Percentiles rank a stretch among this genome's conserved stretches.
These are phyloP conservation scores for Gonium pectorale DNA, from an alignment of 139 green algal genomes.

Conservation along the genomic window DNA sequence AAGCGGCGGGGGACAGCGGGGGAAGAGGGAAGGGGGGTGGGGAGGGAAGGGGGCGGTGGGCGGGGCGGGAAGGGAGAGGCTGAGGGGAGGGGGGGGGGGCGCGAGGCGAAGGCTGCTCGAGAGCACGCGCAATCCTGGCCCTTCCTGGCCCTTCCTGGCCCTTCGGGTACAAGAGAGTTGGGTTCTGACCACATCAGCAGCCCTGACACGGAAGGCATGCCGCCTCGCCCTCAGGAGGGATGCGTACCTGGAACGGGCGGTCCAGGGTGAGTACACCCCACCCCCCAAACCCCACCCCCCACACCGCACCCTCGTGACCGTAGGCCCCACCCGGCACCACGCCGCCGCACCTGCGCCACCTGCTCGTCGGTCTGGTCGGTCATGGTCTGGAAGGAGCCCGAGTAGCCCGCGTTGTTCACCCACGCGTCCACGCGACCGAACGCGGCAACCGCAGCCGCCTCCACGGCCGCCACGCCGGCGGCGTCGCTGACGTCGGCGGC, in stretches of 20 bases:
- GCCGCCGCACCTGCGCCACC: constrained; percentile 54
- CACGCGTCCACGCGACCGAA: constrained; percentile 75
- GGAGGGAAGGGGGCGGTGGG: background rate
- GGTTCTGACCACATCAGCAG: too few relatives aligned
- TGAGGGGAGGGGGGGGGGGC: background rate
- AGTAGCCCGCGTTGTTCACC: constrained; percentile 90
- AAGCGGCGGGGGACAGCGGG: background rate
- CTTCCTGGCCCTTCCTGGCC: too few relatives aligned
- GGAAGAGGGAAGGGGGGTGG: background rate
- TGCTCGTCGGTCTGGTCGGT: constrained; percentile 55
- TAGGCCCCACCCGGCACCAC: background rate
- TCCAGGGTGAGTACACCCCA: too few relatives aligned
- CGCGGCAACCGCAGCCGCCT: constrained; percentile 31
- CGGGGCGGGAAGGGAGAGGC: background rate
- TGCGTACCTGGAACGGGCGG: too few relatives aligned
- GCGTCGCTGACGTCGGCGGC: constrained; percentile 74
- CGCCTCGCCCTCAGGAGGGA: too few relatives aligned
- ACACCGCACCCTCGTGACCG: too few relatives aligned
- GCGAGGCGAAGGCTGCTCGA: too few relatives aligned
- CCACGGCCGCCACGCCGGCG: constrained; percentile 62
- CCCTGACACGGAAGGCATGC: too few relatives aligned
- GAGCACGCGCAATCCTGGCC: too few relatives aligned
- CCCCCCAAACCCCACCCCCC: too few relatives aligned
- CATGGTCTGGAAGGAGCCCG: constrained; percentile 77
- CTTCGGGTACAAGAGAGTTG: too few relatives aligned